Percentiles rank a stretch among this genome's conserved stretches.
Evolutionary conservation across 2,329 filamentous ascomycete species (phyloP).

Genomic region (Fusarium denticulatum): DNA sequence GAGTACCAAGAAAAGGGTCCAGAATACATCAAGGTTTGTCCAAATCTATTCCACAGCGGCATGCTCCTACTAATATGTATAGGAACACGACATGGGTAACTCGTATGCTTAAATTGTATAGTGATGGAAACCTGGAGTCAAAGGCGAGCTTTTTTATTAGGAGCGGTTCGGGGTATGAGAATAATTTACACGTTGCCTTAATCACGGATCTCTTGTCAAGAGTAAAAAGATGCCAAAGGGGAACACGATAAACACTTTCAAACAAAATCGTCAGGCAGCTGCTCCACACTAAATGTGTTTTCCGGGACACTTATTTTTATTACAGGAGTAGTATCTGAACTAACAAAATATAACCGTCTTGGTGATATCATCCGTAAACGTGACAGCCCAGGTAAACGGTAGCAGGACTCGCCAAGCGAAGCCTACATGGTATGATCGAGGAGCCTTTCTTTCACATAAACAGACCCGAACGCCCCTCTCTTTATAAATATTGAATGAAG

Average conservation of each 20-base stretch:
- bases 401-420: conserved; percentile 4
- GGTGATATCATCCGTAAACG: neutral
- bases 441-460: conserved; percentile 14
- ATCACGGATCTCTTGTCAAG: conserved; percentile 23
- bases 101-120: conserved; percentile 56
- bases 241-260: neutral
- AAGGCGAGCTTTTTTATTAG: conserved; percentile 34
- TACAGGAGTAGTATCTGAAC: neutral
- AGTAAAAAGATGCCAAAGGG: neutral
- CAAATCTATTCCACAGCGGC: neutral
- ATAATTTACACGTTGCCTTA: conserved; percentile 22
- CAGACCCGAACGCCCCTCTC: conserved; percentile 40
- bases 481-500: conserved; percentile 23
- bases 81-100: conserved; percentile 76
- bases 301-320: neutral
- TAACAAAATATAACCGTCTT: neutral
- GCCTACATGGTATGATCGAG: neutral
- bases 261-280: neutral
- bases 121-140: conserved; percentile 36
- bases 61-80: conserved; percentile 20
- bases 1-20: conserved; percentile 93
- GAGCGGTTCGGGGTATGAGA: conserved; percentile 28
- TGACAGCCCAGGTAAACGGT: neutral
- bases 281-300: neutral
- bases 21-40: conserved; percentile 86